Evolutionary conservation across 768 basidiomycete species (phyloP).

Genomic region (Collybia nuda): DNA sequence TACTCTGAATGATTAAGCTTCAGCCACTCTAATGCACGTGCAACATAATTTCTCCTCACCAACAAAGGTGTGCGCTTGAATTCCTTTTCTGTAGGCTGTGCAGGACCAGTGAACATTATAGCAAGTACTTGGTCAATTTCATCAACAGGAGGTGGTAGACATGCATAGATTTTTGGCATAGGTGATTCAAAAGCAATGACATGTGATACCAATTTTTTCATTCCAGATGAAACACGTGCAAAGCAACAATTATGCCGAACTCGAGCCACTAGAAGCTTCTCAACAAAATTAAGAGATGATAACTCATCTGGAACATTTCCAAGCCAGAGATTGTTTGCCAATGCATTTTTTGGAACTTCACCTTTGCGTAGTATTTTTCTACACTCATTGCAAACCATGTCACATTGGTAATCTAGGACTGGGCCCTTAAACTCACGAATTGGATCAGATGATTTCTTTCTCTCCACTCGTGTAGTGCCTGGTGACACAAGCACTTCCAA

Average conservation of each 20-base stretch:
- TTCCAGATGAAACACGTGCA: constrained; percentile 24
- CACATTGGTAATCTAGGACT: constrained; percentile 12
- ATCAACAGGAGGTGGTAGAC: constrained; percentile 25
- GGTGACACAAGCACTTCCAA: constrained; percentile 1
- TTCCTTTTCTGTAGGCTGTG: constrained; percentile 23
- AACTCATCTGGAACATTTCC: constrained; percentile 29
- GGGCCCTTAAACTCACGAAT: constrained; percentile 8
- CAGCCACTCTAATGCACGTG: constrained; percentile 30
- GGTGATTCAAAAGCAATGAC: constrained; percentile 29
- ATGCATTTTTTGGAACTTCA: constrained; percentile 18
- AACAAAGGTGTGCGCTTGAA: constrained; percentile 27
- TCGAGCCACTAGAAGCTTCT: constrained; percentile 26
- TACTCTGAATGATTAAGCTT: constrained; percentile 32
- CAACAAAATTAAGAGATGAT: constrained; percentile 23
- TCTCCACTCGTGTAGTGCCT: constrained; percentile 2
- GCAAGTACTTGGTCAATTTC: constrained; percentile 33
- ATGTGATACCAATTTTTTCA: constrained; percentile 32
- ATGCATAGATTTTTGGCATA: constrained; percentile 26
- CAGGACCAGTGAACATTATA: constrained; percentile 27
- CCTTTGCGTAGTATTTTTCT: constrained; percentile 1
- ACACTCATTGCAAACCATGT: constrained; percentile 15
- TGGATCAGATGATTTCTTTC: not conserved
- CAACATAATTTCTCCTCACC: constrained; percentile 22
- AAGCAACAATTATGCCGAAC: constrained; percentile 28
- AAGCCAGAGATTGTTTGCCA: constrained; percentile 36